Base-by-base conservation (phyloP, 139 green algal species). In the Chlamydomonas asymmetrica region DNA sequence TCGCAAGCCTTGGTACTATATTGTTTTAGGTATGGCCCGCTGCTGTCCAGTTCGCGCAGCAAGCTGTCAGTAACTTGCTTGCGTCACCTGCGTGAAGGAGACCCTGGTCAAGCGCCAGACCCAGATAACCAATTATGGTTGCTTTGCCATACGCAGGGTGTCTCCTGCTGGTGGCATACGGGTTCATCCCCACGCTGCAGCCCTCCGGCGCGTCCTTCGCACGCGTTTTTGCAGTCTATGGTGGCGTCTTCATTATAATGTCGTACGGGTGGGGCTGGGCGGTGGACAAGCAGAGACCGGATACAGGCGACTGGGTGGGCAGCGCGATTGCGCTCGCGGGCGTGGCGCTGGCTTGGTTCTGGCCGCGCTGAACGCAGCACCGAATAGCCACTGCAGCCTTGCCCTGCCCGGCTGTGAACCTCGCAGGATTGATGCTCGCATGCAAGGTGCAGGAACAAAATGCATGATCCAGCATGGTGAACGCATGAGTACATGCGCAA, bases 201-300 rank as follows among this genome's bases (percentile, higher is more conserved):
- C 92, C 91, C 6, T 35, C 79, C 27, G 85, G 70, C 18, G 73
- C 76, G 8, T 65, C 67, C 4, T 88, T 90, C 48, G 75, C 72
- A 3, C 72, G 85, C 10, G 79, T 90, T 27, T 97, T 94, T 62
- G 93, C 93, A 0, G 91, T 68, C 8, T 96, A 95, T 66, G 91
- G 93, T 20, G 93, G 93, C n/a, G 87, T 97, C 66, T 98, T 98
- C 76, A 95, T 98, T 65, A 35, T 91, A 2, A 78, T 97, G 35
- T 89, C 80, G 2, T 97, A 96, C 73, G 56, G 88, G 7, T 97
- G 92, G 92, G 93, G 92, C 29, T 97, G 91, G 88, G 75, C 67
- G 0, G 61, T 96, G 35, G 91, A 97, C 50, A 74, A 80, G 6
- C 81, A 88, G 41, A 59, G 68, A 37, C 92, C 91, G 3, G 93